These are phyloP conservation scores for Sarocladium brachiariae DNA, from an alignment of 2,329 filamentous ascomycete genomes.

Conservation along the genomic window DNA sequence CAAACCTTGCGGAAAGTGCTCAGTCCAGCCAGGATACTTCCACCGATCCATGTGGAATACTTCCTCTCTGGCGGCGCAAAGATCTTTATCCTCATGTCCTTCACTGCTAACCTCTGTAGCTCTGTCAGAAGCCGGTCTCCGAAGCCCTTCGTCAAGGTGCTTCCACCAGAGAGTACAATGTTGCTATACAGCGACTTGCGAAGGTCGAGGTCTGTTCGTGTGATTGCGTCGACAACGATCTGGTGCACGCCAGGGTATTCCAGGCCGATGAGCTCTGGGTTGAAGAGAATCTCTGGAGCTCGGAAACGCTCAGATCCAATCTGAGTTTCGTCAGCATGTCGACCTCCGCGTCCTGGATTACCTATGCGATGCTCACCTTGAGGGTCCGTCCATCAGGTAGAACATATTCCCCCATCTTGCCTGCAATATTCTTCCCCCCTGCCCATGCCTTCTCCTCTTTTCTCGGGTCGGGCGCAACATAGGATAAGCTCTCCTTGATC, in stretches of 20 bases:
- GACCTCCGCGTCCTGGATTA: background rate
- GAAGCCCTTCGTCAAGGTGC: constrained; percentile 94
- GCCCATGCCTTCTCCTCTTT: constrained; percentile 94
- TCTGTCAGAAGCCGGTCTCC: constrained; percentile 87
- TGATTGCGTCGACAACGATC: constrained; percentile 94
- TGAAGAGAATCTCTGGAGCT: constrained; percentile 94
- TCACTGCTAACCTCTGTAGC: constrained; percentile 87
- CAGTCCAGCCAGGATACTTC: constrained; percentile 90
- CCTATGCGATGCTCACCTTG: constrained; percentile 52
- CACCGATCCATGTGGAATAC: constrained; percentile 98
- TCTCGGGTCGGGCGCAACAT: constrained; percentile 83
- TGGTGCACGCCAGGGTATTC: constrained; percentile 97
- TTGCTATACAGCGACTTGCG: constrained; percentile 92
- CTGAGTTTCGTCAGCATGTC: constrained; percentile 34
- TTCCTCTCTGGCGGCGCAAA: constrained; percentile 96
- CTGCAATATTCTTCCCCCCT: constrained; percentile 66
- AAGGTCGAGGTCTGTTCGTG: constrained; percentile 89
- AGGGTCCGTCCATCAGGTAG: constrained; percentile 91
- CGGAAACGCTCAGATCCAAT: constrained; percentile 91
- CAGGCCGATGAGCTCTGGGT: constrained; percentile 91
- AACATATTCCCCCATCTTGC: constrained; percentile 78
- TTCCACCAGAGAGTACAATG: constrained; percentile 93
- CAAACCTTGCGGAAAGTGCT: constrained; percentile 97
- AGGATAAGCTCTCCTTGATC: constrained; percentile 93
- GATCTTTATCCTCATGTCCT: constrained; percentile 99